Evolutionary conservation across 306 rosid genomes (phyloP), one percentile per base, ranked within the genome.

Genomic region (Cucurbita moschata): DNA sequence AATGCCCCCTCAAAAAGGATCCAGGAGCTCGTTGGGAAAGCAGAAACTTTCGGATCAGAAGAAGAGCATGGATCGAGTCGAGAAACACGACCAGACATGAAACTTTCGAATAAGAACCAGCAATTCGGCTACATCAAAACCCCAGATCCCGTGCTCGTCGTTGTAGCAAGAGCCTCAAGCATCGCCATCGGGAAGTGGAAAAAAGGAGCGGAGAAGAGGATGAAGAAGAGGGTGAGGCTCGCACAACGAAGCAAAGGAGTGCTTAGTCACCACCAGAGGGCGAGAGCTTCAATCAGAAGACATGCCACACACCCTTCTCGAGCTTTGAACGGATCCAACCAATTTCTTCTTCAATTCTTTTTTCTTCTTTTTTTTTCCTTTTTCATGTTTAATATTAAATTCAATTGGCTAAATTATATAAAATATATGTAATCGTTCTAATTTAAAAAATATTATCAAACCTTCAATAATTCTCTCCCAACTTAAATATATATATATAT

Each of bases 11-110:
- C 2, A 70, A 66, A 18, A 46, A 13, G 1, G 55, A 21, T 5
- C 40, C 23, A 49, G 72, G 23, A 54, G 54, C 42, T 77, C 76
- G 62, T 58, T 71, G 71, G 18, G 51, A 64, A 3, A 82, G 78
- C 30, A 37, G 62, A 74, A 78, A 44, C 30, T 14, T 38, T 74
- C 79, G 59, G 88, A 86, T 86, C 88, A 74, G 76, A 63, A 67
- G 51, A 72, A 58, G 3, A 40, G 35, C 65, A 38, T 73, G 62
- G 35, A 63, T 15, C 71, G 65, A 81, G 76, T 66, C 42, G 76
- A 79, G 84, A 83, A 85, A 54, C 62, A 66, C 23, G 77, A 61
- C 57, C 19, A 67, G 63, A 5, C 52, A 50, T 72, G 43, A 66
- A 74, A 73, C 54, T 55, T 57, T 46, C 5, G 78, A 81, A 62